These are phyloP conservation scores for Naganishia onofrii DNA, from an alignment of 768 basidiomycete species.

Conservation along the genomic window DNA sequence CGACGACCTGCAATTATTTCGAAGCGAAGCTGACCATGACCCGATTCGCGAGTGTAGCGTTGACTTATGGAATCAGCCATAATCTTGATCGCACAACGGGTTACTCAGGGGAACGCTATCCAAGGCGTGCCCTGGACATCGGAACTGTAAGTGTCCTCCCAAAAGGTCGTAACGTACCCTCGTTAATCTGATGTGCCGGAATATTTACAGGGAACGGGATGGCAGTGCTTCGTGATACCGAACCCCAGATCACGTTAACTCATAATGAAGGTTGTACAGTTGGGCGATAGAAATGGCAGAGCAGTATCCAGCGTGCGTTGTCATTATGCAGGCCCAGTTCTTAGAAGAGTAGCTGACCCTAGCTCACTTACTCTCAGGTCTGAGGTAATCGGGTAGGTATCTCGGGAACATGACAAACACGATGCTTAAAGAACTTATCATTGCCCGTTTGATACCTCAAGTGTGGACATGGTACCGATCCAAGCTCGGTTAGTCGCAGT, in stretches of 20 bases:
- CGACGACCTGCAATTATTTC: background rate
- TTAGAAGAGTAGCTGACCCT: background rate
- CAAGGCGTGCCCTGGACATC: background rate
- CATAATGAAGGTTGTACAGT: background rate
- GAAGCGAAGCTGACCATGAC: no score
- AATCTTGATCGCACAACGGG: background rate
- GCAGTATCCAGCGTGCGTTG: slow-evolving; percentile 1
- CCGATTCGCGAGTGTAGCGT: background rate
- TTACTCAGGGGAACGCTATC: background rate
- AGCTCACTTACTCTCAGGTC: background rate
- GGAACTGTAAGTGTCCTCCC: background rate
- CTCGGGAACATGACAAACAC: no score
- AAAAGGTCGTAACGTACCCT: background rate
- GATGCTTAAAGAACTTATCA: background rate
- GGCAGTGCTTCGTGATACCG: background rate
- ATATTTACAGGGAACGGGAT: slow-evolving; percentile 2
- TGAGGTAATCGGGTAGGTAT: background rate
- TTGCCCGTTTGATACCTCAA: background rate
- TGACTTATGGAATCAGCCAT: slow-evolving; percentile 1
- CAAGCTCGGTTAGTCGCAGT: background rate
- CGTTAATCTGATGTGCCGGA: background rate
- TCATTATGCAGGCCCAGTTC: background rate
- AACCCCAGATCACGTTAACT: background rate
- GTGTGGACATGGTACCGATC: slow-evolving; percentile 4
- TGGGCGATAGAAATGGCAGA: slow-evolving; percentile 21